Percentiles rank a stretch among this genome's conserved stretches.
phyloP scores from a whole-genome alignment of 73 alveolate genomes.

The Tetrahymena borealis region DNA sequence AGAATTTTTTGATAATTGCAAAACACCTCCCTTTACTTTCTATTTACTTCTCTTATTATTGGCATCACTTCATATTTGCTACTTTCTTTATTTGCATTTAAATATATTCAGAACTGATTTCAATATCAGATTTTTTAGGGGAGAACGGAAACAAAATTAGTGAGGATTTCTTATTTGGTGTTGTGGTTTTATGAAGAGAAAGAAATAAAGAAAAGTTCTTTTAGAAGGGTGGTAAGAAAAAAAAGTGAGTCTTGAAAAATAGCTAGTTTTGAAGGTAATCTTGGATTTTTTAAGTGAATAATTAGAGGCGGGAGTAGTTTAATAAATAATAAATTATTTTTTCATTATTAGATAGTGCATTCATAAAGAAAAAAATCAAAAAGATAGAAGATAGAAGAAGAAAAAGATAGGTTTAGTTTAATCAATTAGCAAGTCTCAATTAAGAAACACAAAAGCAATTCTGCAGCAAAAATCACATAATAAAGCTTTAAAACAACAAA shows the following conservation, averaged over 20 bases:
- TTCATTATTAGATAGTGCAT: not conserved
- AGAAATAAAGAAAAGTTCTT: not conserved
- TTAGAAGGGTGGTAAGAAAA: not conserved
- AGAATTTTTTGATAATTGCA: too few relatives aligned
- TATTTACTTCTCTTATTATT: too few relatives aligned
- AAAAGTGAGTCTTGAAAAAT: not conserved
- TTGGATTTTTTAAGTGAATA: not conserved
- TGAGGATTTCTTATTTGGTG: not conserved
- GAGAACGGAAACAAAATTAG: too few relatives aligned
- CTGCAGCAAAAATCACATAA: not conserved
- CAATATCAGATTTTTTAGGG: too few relatives aligned
- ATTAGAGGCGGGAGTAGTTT: slow-evolving; percentile 3
- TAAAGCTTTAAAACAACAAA: too few relatives aligned
- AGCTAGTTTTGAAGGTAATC: not conserved
- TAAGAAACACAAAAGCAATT: not conserved
- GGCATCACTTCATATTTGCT: too few relatives aligned
- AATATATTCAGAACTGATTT: too few relatives aligned
- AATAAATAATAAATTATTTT: not conserved
- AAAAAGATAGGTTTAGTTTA: not conserved
- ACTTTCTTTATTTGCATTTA: too few relatives aligned
- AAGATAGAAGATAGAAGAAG: not conserved
- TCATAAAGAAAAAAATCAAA: not conserved
- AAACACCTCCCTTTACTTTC: too few relatives aligned
- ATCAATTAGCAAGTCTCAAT: not conserved
- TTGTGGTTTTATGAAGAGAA: not conserved